Percentiles rank a stretch among this genome's conserved stretches.
Evolutionary conservation across 805 yeast genomes (phyloP).

Genomic region (Ogataea nonfermentans): DNA sequence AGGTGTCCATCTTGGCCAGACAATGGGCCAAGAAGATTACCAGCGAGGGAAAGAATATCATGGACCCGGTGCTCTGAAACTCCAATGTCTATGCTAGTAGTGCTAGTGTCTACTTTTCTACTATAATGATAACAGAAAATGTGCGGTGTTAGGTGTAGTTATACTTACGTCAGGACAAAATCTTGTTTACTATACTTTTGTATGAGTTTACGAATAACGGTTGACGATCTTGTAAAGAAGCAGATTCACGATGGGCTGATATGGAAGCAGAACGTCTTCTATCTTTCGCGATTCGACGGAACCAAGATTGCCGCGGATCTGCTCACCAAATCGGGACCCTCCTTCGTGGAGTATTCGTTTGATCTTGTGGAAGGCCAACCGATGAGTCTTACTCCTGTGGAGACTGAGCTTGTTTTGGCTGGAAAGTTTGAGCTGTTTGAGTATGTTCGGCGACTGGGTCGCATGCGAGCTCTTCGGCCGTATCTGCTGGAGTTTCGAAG

Average conservation of each 20-base stretch:
- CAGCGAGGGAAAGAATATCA: slow-evolving; percentile 43
- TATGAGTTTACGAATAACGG: slow-evolving; percentile 13
- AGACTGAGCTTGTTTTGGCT: slow-evolving; percentile 12
- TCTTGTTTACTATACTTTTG: background rate
- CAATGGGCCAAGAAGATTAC: slow-evolving; percentile 74
- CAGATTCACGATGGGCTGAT: slow-evolving; percentile 9
- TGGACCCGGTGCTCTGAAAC: slow-evolving; percentile 36
- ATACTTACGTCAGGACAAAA: background rate
- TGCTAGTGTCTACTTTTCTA: slow-evolving; percentile 3
- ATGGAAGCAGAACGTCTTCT: slow-evolving; percentile 8
- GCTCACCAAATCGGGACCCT: slow-evolving; percentile 1
- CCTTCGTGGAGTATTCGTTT: slow-evolving; percentile 5
- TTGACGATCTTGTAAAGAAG: slow-evolving; percentile 8
- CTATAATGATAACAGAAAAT: slow-evolving; percentile 3
- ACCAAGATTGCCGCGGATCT: slow-evolving; percentile 5
- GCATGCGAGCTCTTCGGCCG: slow-evolving; percentile 7
- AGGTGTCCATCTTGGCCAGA: slow-evolving; percentile 75
- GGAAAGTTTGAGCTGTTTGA: slow-evolving; percentile 10
- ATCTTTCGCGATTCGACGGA: slow-evolving; percentile 10
- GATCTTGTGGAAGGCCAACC: background rate
- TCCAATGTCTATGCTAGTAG: slow-evolving; percentile 3
- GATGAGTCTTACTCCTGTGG: slow-evolving; percentile 14
- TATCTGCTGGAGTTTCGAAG: slow-evolving; percentile 8
- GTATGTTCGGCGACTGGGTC: slow-evolving; percentile 10
- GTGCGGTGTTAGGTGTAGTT: slow-evolving; percentile 9